These are phyloP conservation scores for Suhomyces guaymorum DNA, from an alignment of 1,139 yeast genomes.

Conservation along the genomic window DNA sequence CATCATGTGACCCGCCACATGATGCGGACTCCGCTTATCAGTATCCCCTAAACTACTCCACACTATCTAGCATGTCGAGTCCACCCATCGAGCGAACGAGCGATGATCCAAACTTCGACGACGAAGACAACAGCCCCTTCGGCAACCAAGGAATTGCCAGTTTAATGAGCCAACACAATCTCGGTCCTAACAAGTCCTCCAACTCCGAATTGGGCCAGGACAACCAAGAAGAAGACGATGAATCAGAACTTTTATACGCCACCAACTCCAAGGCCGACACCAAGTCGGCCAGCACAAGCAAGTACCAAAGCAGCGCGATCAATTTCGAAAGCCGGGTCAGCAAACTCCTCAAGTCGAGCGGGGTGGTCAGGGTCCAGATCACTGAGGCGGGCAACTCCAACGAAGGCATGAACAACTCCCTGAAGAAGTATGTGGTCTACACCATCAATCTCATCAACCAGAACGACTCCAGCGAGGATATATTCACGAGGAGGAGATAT, in stretches of 20 bases:
- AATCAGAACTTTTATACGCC: slow-evolving; percentile 29
- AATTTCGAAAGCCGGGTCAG: slow-evolving; percentile 43
- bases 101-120: slow-evolving; percentile 20
- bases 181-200: not conserved
- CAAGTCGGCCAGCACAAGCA: slow-evolving; percentile 9
- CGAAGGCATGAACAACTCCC: slow-evolving; percentile 62
- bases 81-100: slow-evolving; percentile 4
- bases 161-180: slow-evolving; percentile 20
- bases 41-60: not conserved
- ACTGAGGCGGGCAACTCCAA: slow-evolving; percentile 76
- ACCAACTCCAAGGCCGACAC: slow-evolving; percentile 11
- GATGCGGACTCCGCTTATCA: not conserved
- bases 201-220: slow-evolving; percentile 8
- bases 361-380: slow-evolving; percentile 51
- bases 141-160: slow-evolving; percentile 38
- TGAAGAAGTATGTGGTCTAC: slow-evolving; percentile 75
- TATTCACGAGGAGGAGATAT: slow-evolving; percentile 76
- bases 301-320: slow-evolving; percentile 33
- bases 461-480: slow-evolving; percentile 41
- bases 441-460: slow-evolving; percentile 58
- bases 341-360: slow-evolving; percentile 32
- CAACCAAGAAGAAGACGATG: slow-evolving; percentile 24
- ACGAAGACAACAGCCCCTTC: slow-evolving; percentile 57
- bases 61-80: slow-evolving; percentile 1
- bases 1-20: not conserved